A percentile compares a stretch with the other conserved stretches of the same genome.
These are phyloP conservation scores for Cochlearia excelsa DNA, from an alignment of 345 rosid genomes.

Conservation along the genomic window DNA sequence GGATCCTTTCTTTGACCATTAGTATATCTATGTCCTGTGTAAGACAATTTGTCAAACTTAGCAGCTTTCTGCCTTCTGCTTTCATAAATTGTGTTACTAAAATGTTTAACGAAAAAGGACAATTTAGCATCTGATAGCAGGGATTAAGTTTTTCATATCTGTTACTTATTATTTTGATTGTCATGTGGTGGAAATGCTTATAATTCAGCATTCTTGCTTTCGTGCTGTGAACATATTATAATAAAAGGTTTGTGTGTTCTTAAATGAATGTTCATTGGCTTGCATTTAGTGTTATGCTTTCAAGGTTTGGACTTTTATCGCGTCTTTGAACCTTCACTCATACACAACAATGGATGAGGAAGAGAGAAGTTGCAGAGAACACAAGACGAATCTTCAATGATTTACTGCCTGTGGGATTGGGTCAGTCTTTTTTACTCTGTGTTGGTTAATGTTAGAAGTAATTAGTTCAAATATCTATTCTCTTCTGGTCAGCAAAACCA, in stretches of 20 bases:
- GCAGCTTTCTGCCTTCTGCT: constrained; percentile 10
- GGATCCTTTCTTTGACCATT: not conserved
- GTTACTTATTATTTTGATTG: not conserved
- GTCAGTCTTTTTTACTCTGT: constrained; percentile 6
- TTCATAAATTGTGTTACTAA: not conserved
- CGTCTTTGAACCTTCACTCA: constrained; percentile 1
- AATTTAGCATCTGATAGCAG: too few species aligned
- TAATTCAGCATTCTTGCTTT: not conserved
- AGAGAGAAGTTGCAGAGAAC: not conserved
- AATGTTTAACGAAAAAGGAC: too few species aligned
- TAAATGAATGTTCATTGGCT: not conserved
- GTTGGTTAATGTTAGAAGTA: not conserved
- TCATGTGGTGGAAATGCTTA: not conserved
- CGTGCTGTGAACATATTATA: not conserved
- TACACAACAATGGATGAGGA: not conserved
- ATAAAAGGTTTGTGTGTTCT: not conserved
- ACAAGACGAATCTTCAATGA: not conserved
- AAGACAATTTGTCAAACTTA: too few species aligned
- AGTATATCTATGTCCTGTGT: not conserved
- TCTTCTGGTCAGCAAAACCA: not conserved
- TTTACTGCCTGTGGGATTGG: not conserved
- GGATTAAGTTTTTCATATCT: not conserved
- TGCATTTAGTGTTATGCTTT: constrained; percentile 1
- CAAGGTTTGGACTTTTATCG: not conserved
- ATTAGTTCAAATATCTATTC: not conserved